Percentiles rank a stretch among this genome's conserved stretches.
Conservation (phyloP, 805 yeast species). For the Yarrowia deformans region DNA sequence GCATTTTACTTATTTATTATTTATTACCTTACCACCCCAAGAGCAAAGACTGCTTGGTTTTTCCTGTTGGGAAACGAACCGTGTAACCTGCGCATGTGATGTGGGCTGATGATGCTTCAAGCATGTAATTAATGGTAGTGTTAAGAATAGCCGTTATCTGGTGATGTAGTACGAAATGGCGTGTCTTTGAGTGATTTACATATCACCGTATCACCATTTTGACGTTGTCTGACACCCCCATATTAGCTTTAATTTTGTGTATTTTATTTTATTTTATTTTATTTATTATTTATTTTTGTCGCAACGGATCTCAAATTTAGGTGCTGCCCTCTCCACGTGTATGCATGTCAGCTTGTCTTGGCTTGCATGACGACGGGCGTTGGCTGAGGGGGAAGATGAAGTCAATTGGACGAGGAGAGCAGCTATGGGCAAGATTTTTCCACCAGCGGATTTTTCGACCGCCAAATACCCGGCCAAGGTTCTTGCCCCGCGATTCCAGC, state of each 20-base stretch:
- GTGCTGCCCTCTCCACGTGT: slow-evolving; percentile 16
- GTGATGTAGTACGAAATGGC: no score
- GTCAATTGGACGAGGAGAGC: not conserved
- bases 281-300: no score
- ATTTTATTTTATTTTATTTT: no score
- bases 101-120: no score
- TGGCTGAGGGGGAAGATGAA: not conserved
- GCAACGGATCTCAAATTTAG: no score
- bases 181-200: no score
- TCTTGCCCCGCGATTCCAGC: not conserved
- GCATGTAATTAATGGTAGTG: not conserved
- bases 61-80: not conserved
- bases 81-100: not conserved
- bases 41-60: no score
- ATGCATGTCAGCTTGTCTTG: slow-evolving; percentile 14
- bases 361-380: slow-evolving; percentile 11
- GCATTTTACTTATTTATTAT: slow-evolving; percentile 9
- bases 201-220: no score
- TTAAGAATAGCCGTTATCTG: no score
- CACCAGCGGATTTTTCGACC: not conserved
- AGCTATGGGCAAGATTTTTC: not conserved
- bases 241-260: no score
- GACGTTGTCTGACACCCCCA: no score
- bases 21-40: no score
- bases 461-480: not conserved